A percentile compares a stretch with the other conserved stretches of the same genome.
Conservation (phyloP, 164 flowering plant species). For the Aristolochia fimbriata region DNA sequence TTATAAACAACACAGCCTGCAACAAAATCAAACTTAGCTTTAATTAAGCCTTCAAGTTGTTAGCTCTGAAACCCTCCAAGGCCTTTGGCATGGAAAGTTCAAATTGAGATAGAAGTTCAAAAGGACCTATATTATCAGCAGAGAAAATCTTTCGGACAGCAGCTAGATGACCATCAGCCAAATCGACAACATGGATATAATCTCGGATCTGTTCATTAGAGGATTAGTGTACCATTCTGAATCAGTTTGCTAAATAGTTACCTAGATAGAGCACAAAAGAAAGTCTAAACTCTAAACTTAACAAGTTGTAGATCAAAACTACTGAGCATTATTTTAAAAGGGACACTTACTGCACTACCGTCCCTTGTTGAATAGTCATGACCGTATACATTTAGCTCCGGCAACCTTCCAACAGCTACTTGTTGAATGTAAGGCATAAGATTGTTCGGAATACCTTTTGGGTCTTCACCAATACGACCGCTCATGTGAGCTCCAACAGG, state of each 20-base stretch:
- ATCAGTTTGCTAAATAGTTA: too few relatives aligned
- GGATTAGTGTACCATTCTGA: not conserved
- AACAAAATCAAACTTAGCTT: not conserved
- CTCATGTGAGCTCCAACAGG: conserved; percentile 95
- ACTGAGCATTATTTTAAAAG: not conserved
- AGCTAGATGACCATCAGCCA: conserved; percentile 82
- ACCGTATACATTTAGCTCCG: conserved; percentile 86
- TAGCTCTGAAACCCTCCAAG: too few relatives aligned
- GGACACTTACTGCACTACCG: conserved; percentile 75
- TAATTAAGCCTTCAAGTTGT: not conserved
- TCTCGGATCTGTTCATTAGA: conserved; percentile 50
- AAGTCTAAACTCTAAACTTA: too few relatives aligned
- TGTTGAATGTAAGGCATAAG: conserved; percentile 95
- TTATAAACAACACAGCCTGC: conserved; percentile 77
- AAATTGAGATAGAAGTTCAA: too few relatives aligned
- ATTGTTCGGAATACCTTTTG: conserved; percentile 90
- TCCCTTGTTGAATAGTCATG: conserved; percentile 84
- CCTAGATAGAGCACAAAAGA: too few relatives aligned
- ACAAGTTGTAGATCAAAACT: too few relatives aligned
- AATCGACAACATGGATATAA: conserved; percentile 83
- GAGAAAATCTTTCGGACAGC: conserved; percentile 58
- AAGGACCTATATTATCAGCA: conserved; percentile 45
- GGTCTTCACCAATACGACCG: conserved; percentile 93
- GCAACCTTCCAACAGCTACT: conserved; percentile 91
- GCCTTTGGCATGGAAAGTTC: too few relatives aligned